phyloP scores from a whole-genome alignment of 768 basidiomycete species.

The Paxillus ammoniavirescens region DNA sequence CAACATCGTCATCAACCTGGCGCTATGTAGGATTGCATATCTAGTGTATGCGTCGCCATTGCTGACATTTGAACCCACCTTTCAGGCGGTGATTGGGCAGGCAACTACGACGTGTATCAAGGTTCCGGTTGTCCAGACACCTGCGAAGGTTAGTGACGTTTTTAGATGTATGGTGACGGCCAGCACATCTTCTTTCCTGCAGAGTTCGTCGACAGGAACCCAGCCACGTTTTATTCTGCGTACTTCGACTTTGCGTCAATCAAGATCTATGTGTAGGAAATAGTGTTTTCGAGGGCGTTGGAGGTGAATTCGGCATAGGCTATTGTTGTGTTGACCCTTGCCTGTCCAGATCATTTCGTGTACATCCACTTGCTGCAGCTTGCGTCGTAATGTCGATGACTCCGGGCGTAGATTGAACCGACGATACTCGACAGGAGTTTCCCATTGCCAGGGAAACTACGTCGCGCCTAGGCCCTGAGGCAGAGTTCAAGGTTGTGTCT shows the following conservation, averaged over 20 bases:
- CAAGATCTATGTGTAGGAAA: conserved; percentile 43
- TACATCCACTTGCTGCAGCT: no score
- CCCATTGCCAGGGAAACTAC: no score
- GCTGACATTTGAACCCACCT: not conserved
- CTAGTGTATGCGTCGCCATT: not conserved
- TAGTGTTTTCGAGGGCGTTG: not conserved
- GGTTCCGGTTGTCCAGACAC: conserved; percentile 51
- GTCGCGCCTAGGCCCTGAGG: no score
- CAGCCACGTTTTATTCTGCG: conserved; percentile 61
- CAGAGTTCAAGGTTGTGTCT: no score
- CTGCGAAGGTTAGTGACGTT: conserved; percentile 45
- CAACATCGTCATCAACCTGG: conserved; percentile 44
- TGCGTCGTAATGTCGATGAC: no score
- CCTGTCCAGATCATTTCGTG: no score
- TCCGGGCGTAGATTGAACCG: no score
- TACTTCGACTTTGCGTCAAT: conserved; percentile 71
- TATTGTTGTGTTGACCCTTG: no score
- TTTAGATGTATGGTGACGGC: not conserved
- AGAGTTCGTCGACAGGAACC: conserved; percentile 49
- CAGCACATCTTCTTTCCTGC: not conserved
- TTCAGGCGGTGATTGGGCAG: conserved; percentile 61
- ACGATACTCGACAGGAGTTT: no score
- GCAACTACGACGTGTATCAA: conserved; percentile 38
- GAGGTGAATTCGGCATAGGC: conserved; percentile 1
- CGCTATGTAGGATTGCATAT: conserved; percentile 51